Conservation (phyloP, 768 basidiomycete genomes). For the Auricularia auricula-judae region DNA sequence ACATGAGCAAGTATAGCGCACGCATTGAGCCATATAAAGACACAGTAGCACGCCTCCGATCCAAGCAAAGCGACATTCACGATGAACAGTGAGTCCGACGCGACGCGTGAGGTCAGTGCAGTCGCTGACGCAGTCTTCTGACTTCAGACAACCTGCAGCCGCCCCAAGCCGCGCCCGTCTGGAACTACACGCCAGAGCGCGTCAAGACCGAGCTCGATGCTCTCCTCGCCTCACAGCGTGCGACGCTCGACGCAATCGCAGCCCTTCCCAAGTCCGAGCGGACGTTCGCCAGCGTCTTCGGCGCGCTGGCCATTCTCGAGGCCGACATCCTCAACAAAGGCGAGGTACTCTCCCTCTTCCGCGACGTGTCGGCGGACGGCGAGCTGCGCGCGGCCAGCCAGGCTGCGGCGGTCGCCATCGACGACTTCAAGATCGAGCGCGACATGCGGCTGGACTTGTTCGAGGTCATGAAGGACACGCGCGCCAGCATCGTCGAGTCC, state of each 20-base stretch:
- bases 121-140: too few species aligned
- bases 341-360: constrained; percentile 67
- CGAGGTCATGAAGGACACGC: constrained; percentile 53
- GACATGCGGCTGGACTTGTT: constrained; percentile 78
- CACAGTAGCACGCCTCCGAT: too few species aligned
- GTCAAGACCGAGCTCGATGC: constrained; percentile 8
- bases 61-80: too few species aligned
- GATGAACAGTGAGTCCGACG: too few species aligned
- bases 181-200: constrained; percentile 9
- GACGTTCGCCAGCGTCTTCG: background rate
- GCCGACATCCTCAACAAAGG: constrained; percentile 37
- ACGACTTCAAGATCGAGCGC: constrained; percentile 63
- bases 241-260: constrained; percentile 9
- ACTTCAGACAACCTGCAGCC: constrained; percentile 1
- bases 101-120: too few species aligned
- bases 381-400: constrained; percentile 75
- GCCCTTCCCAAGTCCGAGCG: constrained; percentile 2
- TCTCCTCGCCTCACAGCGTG: constrained; percentile 6
- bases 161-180: constrained; percentile 9
- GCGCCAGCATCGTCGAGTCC: constrained; percentile 49
- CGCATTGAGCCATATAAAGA: too few species aligned
- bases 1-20: too few species aligned
- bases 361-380: constrained; percentile 67
- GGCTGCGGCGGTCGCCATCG: constrained; percentile 58
- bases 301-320: constrained; percentile 45